Percentiles rank a stretch among this genome's conserved stretches.
phyloP scores from a whole-genome alignment of 495 filamentous ascomycete species.

The Trichocladium antarcticum region DNA sequence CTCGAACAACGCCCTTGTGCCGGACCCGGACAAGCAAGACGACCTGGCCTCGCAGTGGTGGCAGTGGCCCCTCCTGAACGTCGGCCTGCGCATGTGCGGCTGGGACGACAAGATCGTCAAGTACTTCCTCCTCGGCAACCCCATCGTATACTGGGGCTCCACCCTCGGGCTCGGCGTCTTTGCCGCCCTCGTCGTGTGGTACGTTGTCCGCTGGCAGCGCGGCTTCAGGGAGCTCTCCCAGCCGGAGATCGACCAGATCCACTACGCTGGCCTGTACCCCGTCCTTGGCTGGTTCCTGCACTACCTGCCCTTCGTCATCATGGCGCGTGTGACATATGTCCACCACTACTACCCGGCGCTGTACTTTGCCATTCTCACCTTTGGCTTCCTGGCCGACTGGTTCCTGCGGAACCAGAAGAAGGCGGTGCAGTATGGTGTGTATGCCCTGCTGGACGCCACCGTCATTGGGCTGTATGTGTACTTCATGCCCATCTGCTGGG shows the following conservation, averaged over 20 bases:
- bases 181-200: constrained; percentile 62
- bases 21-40: constrained; percentile 97
- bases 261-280: constrained; percentile 87
- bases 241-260: constrained; percentile 77
- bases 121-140: constrained; percentile 97
- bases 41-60: constrained; percentile 93
- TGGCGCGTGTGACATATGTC: constrained; percentile 97
- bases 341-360: constrained; percentile 99
- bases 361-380: constrained; percentile 86
- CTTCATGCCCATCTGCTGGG: constrained; percentile 93
- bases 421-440: constrained; percentile 50
- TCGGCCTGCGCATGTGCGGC: constrained; percentile 94
- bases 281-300: constrained; percentile 91
- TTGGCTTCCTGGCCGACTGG: constrained; percentile 87
- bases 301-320: constrained; percentile 89
- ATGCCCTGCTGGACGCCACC: constrained; percentile 56
- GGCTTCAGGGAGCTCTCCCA: constrained; percentile 76
- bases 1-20: constrained; percentile 95
- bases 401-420: constrained; percentile 51
- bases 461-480: constrained; percentile 72
- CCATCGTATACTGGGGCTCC: constrained; percentile 89
- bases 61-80: constrained; percentile 96
- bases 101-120: constrained; percentile 95
- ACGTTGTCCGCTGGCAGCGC: constrained; percentile 90
- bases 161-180: constrained; percentile 68